Conservation (phyloP, 768 basidiomycete species). For the Xerocomus spinulosus region DNA sequence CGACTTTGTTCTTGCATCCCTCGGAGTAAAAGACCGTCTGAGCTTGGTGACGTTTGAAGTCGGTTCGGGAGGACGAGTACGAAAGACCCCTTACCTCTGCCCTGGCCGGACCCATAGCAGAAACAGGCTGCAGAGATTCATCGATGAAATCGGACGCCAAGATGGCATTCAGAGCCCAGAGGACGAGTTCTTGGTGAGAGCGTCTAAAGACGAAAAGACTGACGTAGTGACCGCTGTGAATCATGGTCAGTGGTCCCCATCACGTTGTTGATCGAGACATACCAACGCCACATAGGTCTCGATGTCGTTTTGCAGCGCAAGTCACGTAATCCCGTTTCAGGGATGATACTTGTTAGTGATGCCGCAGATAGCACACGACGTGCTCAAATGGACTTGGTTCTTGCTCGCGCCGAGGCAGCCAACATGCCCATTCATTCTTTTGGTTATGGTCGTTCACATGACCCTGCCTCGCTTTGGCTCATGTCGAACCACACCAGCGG, state of each 20-base stretch:
- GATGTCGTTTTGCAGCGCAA: slow-evolving; percentile 95
- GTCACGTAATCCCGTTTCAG: slow-evolving; percentile 82
- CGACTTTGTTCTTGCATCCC: slow-evolving; percentile 76
- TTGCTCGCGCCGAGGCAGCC: slow-evolving; percentile 94
- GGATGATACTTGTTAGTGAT: slow-evolving; percentile 91
- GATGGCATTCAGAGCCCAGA: slow-evolving; percentile 44
- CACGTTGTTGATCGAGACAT: neutral
- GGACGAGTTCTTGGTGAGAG: slow-evolving; percentile 62
- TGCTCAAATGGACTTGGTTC: slow-evolving; percentile 97
- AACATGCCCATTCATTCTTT: slow-evolving; percentile 96
- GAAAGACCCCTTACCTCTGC: slow-evolving; percentile 91
- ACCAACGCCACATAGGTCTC: slow-evolving; percentile 48
- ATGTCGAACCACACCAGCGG: slow-evolving; percentile 98
- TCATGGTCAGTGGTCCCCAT: slow-evolving; percentile 52
- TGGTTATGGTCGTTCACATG: slow-evolving; percentile 95
- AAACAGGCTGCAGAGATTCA: slow-evolving; percentile 66
- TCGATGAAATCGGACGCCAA: slow-evolving; percentile 60
- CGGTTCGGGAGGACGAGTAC: slow-evolving; percentile 72
- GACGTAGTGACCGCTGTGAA: slow-evolving; percentile 99
- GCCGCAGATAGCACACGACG: slow-evolving; percentile 87
- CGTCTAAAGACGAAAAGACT: slow-evolving; percentile 86
- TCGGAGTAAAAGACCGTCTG: slow-evolving; percentile 75
- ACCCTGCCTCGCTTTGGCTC: slow-evolving; percentile 96
- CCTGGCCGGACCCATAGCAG: slow-evolving; percentile 66
- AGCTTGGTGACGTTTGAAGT: slow-evolving; percentile 92